These are phyloP conservation scores for Przewalskia tangutica DNA, from an alignment of 257 asterid genomes.

Conservation along the genomic window DNA sequence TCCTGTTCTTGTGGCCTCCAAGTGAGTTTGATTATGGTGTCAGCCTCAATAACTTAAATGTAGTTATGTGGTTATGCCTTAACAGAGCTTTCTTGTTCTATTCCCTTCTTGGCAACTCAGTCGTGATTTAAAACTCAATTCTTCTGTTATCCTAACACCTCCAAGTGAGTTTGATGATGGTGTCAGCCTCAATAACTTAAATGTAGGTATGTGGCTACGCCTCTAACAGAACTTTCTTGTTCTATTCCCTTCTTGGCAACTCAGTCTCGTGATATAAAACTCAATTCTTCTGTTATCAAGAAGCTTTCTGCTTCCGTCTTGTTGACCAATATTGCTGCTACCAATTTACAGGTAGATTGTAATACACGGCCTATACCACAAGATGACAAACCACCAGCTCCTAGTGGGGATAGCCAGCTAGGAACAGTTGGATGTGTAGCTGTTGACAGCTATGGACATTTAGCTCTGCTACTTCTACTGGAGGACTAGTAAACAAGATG, in stretches of 20 bases:
- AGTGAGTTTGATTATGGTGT: background rate
- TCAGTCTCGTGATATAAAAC: background rate
- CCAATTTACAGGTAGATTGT: conserved; percentile 48
- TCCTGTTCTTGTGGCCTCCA: background rate
- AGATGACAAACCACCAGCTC: conserved; percentile 21
- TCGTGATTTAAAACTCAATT: background rate
- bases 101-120: background rate
- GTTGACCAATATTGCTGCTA: background rate
- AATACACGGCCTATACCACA: conserved; percentile 41
- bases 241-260: background rate
- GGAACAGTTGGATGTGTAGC: conserved; percentile 97
- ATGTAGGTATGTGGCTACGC: background rate
- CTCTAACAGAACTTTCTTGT: background rate
- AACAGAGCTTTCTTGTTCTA: background rate
- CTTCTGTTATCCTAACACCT: background rate
- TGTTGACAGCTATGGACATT: conserved; percentile 59
- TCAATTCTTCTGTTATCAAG: background rate
- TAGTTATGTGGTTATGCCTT: background rate
- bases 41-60: background rate
- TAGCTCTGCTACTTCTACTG: conserved; percentile 94
- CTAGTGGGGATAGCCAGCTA: conserved; percentile 53
- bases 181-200: background rate
- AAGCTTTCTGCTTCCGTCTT: background rate
- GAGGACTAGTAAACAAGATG: conserved; percentile 93
- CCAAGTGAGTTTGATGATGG: background rate